Evolutionary conservation across 2,329 filamentous ascomycete species (phyloP), one percentile per base, ranked within the genome.

Genomic region (Emergomyces africanus): DNA sequence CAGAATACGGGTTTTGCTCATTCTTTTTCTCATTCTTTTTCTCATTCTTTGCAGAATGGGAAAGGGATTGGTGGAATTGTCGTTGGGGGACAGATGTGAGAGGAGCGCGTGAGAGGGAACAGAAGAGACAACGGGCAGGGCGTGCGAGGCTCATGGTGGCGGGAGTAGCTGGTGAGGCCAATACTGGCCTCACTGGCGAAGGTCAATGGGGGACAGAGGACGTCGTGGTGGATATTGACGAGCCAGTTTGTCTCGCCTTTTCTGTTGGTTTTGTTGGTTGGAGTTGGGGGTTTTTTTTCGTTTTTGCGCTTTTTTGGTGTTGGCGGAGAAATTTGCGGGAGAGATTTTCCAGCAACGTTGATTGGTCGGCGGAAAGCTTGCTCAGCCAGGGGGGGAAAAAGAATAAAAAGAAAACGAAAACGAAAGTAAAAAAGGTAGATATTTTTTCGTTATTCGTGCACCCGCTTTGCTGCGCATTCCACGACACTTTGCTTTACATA

Each of bases 51-150:
- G 64, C 65, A 60, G 73, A 71, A 55, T 68, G 70, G 50, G 72
- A 58, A 49, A 73, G 69, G 20, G 78, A 74, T 20, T 72, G 65
- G 65, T 80, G 77, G 69, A 81, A 79, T 66, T 76, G 75, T 67
- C 76, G 78, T 65, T 74, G 76, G 66, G 74, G 72, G 46, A 75
- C 66, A 61, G 71, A 73, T 64, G 74, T 69, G 63, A 70, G 69
- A 14, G 72, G 66, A 51, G 74, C 67, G 62, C 74, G 73, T 56
- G 76, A 74, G 62, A 78, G 77, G 64, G 70, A 74, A 70, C 76
- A 78, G 62, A 81, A 75, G 57, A 81, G 70, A 68, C 78, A 81
- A 73, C 75, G 73, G 72, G 53, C 51, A 20, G 78, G 74, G 54
- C 76, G 72, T 66, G 74, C 69, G 70, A 78, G 67, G 68, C 74